Evolutionary conservation across 345 rosid genomes (phyloP).

Genomic region (Rhodamnia rubescens): DNA sequence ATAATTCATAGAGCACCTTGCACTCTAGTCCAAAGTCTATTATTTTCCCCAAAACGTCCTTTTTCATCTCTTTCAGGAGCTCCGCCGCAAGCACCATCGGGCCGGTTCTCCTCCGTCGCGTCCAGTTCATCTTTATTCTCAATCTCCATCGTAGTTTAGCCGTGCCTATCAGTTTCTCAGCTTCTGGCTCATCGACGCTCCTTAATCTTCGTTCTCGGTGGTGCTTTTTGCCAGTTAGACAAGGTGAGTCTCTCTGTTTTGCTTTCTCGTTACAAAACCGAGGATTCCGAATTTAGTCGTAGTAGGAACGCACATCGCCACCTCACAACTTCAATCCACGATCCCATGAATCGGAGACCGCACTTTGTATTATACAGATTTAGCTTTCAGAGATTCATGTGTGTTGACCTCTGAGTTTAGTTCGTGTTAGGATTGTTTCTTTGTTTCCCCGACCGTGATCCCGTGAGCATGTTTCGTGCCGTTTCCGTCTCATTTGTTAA

Average conservation of each 20-base stretch:
- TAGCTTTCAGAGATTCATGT: too few species aligned
- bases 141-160: background rate
- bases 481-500: too few species aligned
- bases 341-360: background rate
- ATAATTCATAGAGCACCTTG: too few species aligned
- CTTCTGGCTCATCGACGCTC: background rate
- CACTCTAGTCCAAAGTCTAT: accelerated
- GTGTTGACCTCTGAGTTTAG: too few species aligned
- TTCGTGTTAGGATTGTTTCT: too few species aligned
- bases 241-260: background rate
- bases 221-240: background rate
- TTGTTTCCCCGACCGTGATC: too few species aligned
- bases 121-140: background rate
- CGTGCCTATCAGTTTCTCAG: background rate
- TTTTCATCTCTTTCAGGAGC: background rate
- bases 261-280: background rate
- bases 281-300: background rate
- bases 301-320: background rate
- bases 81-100: background rate
- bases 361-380: background rate
- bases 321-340: background rate
- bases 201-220: background rate
- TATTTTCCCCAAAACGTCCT: background rate
- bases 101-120: background rate
- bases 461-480: too few species aligned